Percentiles rank a stretch among this genome's conserved stretches.
Conservation (phyloP, 768 basidiomycete genomes). For the Trametes gibbosa region DNA sequence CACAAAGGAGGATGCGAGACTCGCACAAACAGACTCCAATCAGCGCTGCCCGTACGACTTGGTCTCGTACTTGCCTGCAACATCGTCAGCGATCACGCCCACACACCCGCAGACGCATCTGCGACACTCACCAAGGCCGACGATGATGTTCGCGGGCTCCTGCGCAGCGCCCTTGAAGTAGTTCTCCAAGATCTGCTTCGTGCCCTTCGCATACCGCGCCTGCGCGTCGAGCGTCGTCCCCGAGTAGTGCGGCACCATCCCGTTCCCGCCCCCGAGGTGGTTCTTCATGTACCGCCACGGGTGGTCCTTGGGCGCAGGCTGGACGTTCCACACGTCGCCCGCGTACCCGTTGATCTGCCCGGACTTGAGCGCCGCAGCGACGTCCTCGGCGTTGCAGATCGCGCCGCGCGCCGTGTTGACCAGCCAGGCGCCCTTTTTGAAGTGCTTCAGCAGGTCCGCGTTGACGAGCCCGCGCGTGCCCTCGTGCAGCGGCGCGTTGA, state of each 20-base stretch:
- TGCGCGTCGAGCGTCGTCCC: constrained; percentile 91
- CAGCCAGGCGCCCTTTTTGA: constrained; percentile 91
- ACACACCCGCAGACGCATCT: background rate
- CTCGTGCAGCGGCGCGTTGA: constrained; percentile 88
- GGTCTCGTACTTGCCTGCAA: constrained; percentile 34
- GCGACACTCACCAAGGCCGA: constrained; percentile 41
- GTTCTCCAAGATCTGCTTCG: constrained; percentile 67
- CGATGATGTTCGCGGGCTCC: constrained; percentile 78
- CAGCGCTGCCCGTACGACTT: constrained; percentile 37
- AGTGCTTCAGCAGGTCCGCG: constrained; percentile 75
- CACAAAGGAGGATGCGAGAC: too few relatives aligned
- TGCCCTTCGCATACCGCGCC: constrained; percentile 75
- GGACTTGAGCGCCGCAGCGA: constrained; percentile 69
- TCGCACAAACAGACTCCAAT: too few relatives aligned
- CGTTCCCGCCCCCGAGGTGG: constrained; percentile 80
- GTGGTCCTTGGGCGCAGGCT: constrained; percentile 85
- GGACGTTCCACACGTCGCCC: constrained; percentile 81
- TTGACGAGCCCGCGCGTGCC: constrained; percentile 80
- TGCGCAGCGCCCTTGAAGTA: constrained; percentile 64
- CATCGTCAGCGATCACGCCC: background rate
- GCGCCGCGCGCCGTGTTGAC: constrained; percentile 94
- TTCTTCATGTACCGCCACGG: constrained; percentile 83
- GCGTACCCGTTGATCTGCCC: constrained; percentile 64
- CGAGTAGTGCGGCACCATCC: constrained; percentile 85
- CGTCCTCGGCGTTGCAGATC: constrained; percentile 80